Evolutionary conservation across 1,139 yeast species (phyloP).

Genomic region (Saccharomyces hybrid): DNA sequence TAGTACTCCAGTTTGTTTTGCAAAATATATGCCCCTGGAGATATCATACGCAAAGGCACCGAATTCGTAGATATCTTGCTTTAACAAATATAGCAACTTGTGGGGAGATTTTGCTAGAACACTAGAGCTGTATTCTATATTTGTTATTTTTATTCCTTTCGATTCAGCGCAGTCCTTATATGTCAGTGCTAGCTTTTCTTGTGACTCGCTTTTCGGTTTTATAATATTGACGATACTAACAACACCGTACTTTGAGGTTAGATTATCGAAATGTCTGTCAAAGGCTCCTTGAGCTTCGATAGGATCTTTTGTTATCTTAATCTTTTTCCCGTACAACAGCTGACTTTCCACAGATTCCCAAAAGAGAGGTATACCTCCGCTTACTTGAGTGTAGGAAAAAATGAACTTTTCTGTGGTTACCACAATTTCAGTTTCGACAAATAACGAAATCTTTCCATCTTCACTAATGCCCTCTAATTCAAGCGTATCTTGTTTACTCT

Average conservation of each 20-base stretch:
- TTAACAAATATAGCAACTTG: slow-evolving; percentile 34
- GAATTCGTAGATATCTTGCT: slow-evolving; percentile 46
- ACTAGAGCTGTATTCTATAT: slow-evolving; percentile 32
- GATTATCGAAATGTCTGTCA: slow-evolving; percentile 51
- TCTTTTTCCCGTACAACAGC: slow-evolving; percentile 43
- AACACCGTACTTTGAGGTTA: slow-evolving; percentile 55
- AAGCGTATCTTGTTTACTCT: slow-evolving; percentile 51
- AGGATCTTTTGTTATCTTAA: slow-evolving; percentile 49
- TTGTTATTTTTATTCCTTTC: slow-evolving; percentile 30
- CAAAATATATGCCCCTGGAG: slow-evolving; percentile 41
- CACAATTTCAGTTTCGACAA: slow-evolving; percentile 58
- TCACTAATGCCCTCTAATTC: slow-evolving; percentile 69
- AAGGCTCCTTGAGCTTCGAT: slow-evolving; percentile 63
- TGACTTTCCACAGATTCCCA: slow-evolving; percentile 50
- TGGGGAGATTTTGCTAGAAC: slow-evolving; percentile 35
- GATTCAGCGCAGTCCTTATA: slow-evolving; percentile 31
- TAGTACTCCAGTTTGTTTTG: slow-evolving; percentile 63
- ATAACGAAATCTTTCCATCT: slow-evolving; percentile 60
- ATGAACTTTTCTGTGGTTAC: slow-evolving; percentile 46
- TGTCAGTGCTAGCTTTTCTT: slow-evolving; percentile 36
- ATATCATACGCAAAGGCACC: slow-evolving; percentile 61
- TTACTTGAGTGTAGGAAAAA: slow-evolving; percentile 50
- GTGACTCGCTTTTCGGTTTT: slow-evolving; percentile 34
- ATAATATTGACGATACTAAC: slow-evolving; percentile 53
- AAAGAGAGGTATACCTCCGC: slow-evolving; percentile 66